These are phyloP conservation scores for Rhipidocladum racemiflorum DNA, from an alignment of 176 grass and related monocot species.

Conservation along the genomic window DNA sequence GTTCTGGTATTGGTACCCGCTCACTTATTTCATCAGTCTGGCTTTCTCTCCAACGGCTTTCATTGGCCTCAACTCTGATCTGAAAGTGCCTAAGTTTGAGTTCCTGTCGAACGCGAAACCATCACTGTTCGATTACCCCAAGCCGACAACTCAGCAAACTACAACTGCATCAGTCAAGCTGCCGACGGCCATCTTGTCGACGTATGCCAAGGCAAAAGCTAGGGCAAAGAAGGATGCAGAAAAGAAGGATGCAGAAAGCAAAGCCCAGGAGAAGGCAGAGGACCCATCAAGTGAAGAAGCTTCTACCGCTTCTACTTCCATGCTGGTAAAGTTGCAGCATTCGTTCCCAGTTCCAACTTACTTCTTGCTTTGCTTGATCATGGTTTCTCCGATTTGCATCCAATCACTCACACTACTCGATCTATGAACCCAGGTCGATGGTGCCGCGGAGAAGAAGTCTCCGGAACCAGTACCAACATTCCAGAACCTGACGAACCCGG, in stretches of 20 bases:
- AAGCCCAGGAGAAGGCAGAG: conserved; percentile 50
- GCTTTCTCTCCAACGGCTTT: conserved; percentile 78
- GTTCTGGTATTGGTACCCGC: conserved; percentile 96
- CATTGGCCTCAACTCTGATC: conserved; percentile 75
- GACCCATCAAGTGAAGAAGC: conserved; percentile 27
- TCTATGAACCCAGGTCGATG: conserved; percentile 50
- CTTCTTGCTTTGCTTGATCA: background rate
- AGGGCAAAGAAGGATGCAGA: conserved; percentile 75
- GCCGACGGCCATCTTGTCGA: conserved; percentile 66
- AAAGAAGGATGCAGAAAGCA: conserved; percentile 69
- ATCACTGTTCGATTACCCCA: conserved; percentile 70
- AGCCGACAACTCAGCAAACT: conserved; percentile 52
- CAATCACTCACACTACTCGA: background rate
- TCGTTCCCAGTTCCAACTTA: background rate
- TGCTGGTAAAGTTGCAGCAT: conserved; percentile 51
- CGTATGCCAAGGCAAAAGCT: conserved; percentile 71
- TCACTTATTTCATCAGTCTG: conserved; percentile 79
- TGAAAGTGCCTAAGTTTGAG: conserved; percentile 88
- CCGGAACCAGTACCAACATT: conserved; percentile 51
- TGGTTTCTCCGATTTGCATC: background rate
- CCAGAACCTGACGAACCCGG: conserved; percentile 63
- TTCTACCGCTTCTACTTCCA: conserved; percentile 33
- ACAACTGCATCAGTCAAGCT: conserved; percentile 50
- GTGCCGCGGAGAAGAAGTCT: conserved; percentile 48
- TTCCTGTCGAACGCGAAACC: conserved; percentile 72